phyloP scores from a whole-genome alignment of 208 protist genomes.

The Naegleria lovaniensis region DNA sequence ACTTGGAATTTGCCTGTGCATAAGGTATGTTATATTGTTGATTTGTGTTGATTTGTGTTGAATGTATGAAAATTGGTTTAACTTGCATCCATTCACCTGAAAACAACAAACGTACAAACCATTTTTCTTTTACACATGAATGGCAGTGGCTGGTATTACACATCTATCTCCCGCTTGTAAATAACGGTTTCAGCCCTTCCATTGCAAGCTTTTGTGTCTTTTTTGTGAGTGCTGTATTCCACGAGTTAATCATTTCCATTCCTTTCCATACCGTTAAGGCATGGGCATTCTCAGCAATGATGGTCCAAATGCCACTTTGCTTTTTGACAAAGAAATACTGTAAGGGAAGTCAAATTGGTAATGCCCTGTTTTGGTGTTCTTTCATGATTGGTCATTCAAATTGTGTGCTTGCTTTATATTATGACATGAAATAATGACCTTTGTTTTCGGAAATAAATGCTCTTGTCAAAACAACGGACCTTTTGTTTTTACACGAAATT shows the following conservation, averaged over 20 bases:
- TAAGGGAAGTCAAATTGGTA: neutral
- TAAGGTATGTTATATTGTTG: neutral
- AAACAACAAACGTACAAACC: too few relatives aligned
- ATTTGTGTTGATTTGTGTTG: neutral
- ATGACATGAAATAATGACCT: too few relatives aligned
- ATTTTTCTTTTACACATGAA: neutral
- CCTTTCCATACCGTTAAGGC: neutral
- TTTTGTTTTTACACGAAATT: too few relatives aligned
- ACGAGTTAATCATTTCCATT: conserved; percentile 21
- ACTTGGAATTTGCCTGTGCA: conserved; percentile 30
- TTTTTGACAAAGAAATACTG: neutral
- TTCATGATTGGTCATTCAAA: conserved; percentile 26
- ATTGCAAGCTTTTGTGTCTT: conserved; percentile 21
- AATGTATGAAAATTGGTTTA: neutral
- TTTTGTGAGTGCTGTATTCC: conserved; percentile 17
- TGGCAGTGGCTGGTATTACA: conserved; percentile 10
- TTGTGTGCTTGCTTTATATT: neutral
- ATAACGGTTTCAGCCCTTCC: neutral
- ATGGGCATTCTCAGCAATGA: conserved; percentile 28
- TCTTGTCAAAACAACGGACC: too few relatives aligned
- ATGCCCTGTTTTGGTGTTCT: neutral
- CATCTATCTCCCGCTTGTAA: neutral
- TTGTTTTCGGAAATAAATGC: too few relatives aligned
- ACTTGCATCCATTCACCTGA: too few relatives aligned
- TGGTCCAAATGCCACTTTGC: conserved; percentile 19